These are phyloP conservation scores for Chlamydomonas reinhardtii DNA, from an alignment of 163 green algal species.

Conservation along the genomic window DNA sequence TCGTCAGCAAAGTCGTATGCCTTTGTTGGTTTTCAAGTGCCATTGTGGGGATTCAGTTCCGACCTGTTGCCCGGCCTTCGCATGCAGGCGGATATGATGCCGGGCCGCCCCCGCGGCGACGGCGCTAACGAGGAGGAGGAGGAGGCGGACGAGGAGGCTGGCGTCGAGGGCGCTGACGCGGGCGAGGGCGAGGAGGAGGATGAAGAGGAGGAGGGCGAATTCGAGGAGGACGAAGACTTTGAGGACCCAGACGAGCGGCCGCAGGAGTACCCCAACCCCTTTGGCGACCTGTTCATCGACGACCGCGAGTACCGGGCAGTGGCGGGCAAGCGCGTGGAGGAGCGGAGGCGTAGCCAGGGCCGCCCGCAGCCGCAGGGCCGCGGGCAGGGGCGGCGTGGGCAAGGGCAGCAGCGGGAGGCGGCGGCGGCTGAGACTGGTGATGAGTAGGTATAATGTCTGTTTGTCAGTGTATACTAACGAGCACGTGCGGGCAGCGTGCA, in stretches of 20 bases:
- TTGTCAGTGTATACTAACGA: no score
- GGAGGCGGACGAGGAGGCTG: not conserved
- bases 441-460: not conserved
- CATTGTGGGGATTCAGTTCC: no score
- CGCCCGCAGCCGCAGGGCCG: not conserved
- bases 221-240: not conserved
- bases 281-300: not conserved
- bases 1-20: no score
- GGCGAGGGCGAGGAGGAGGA: slow-evolving; percentile 18
- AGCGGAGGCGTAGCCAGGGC: not conserved
- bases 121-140: not conserved
- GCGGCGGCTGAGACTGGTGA: not conserved
- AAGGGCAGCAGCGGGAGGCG: not conserved
- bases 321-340: not conserved
- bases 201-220: not conserved
- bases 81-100: no score
- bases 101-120: no score
- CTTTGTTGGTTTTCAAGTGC: no score
- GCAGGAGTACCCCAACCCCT: slow-evolving; percentile 26
- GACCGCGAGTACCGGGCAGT: not conserved
- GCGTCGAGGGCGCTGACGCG: not conserved
- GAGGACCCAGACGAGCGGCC: slow-evolving; percentile 35
- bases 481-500: no score
- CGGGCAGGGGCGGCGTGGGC: not conserved
- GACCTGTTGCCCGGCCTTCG: no score